Base-by-base conservation (phyloP, 1,139 yeast species). In the Protomyces inundatus region DNA sequence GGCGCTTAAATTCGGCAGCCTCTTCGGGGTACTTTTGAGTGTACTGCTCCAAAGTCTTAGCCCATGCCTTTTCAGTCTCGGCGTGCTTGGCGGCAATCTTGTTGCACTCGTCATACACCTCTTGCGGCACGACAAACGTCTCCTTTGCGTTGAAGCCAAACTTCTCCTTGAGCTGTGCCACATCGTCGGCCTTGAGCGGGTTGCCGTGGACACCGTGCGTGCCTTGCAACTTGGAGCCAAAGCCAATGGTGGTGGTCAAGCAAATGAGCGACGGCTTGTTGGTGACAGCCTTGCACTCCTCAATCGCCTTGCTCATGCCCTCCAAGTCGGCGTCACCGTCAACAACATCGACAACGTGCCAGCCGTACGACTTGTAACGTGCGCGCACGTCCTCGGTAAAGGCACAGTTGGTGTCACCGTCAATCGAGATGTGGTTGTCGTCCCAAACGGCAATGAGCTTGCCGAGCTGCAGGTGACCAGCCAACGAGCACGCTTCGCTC, bases 391-490 rank as follows among this genome's bases (percentile, higher is more conserved):
- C 89, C 81, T 95, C 98, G 69, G 97, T 90, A 85, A 95, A 93
- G 69, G 98, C 90, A 69, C 86, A 85, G 70, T 83, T 81, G 74
- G 96, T 95, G 78, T 83, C 81, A 81, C 99, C 99, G 77, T 93
- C 99, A 76, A 93, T 93, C 73, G 98, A 87, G 81, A 93, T 91
- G 77, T 86, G 87, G 87, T 93, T 93, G 81, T 90, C 97, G 76
- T 93, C 99, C 86, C 95, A 95, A 80, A 93, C 86, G 66, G 95
- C 90, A 77, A 93, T 90, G 80, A 93, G 84, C 82, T 91, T 91
- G 77, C 90, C 90, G 77, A 93, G 86, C 81, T 90, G 84, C 78
- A 93, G 82, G 80, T 93, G 98, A 74, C 98, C 99, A 70, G 98
- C 99, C 69, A 91, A 80, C 54, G 98, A 93, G 72, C 84, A 83